Evolutionary conservation across 495 filamentous ascomycete genomes (phyloP), one percentile per base, ranked within the genome.

Genomic region (Elasticomyces elasticus): DNA sequence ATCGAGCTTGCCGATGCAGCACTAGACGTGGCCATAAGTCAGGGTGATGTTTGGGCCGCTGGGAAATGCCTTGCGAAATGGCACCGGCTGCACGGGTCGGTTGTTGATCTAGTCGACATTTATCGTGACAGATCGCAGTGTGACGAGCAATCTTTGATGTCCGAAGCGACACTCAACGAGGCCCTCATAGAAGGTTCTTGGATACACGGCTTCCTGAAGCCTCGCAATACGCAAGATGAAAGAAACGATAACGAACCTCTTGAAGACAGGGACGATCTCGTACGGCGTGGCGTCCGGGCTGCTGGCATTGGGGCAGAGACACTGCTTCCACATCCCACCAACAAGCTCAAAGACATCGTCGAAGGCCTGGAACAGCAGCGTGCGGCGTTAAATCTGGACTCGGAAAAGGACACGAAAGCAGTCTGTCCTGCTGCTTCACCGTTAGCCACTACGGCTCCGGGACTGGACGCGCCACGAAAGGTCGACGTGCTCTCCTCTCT

Each of bases 401-500:
- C 12, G 40, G 13, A 7, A 7, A 22, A 43, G 6, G 20, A 43
- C 6, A 19, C 7, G 7, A 43, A 7, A 17, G 20, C 7, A 7
- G 20, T 9, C 10, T n/a, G 10, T 5, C 40, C 12, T 43, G 40
- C 12, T 43, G 40, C 43, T 47, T 5, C 11, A 7, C 4, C 19
- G 11, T 17, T 5, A 22, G 19, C 43, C 6, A 25, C 11, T 23
- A 24, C 24, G 5, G 20, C 43, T 6, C 19, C 24, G 2, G 45
- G 9, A 2, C 25, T 25, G 25, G 20, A 40, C 57, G 35, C 55
- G 55, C 25, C 42, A 47, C 19, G 13, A 30, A 54, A 60, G 43
- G 46, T 51, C 58, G 61, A 61, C 23, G 68, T 85, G 4, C 61
- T 84, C 2, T 82, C 79, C 2, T 80, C 77, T 1, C 72, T 75